These are phyloP conservation scores for Scleromitrula shiraiana DNA, from an alignment of 2,329 filamentous ascomycete genomes.

Conservation along the genomic window DNA sequence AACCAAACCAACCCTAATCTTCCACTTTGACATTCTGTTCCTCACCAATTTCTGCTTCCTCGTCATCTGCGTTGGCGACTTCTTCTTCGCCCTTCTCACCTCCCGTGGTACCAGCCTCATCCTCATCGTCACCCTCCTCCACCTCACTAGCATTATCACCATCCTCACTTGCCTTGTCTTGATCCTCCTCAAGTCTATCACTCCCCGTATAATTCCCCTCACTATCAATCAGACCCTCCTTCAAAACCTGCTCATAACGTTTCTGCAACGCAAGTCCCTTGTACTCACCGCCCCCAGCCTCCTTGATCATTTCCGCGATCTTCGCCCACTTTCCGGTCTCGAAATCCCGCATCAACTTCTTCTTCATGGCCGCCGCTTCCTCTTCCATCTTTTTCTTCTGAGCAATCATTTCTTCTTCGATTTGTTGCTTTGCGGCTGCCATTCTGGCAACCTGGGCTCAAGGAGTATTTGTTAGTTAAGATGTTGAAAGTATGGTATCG, in stretches of 20 bases:
- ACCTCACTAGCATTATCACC: no score
- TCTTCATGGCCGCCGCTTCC: neutral
- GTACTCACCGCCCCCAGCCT: neutral
- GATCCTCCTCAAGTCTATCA: neutral
- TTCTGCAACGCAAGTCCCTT: neutral
- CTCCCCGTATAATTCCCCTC: neutral
- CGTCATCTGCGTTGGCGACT: no score
- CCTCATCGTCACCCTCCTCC: neutral
- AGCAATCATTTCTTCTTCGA: neutral
- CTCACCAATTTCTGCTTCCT: no score
- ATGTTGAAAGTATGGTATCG: neutral
- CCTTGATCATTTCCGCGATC: neutral
- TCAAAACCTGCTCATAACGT: neutral
- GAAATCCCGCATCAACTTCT: neutral
- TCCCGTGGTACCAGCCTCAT: no score
- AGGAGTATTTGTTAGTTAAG: neutral
- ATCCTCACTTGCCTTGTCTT: neutral
- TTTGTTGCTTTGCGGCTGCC: neutral
- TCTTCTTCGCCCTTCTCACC: no score
- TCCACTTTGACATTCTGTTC: no score
- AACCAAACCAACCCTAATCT: no score
- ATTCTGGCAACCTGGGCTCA: neutral
- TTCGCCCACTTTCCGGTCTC: neutral
- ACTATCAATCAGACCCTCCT: neutral
- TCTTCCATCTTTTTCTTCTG: neutral